Conservation (phyloP, 1,284 basidiomycete species). For the Volvariella surrecta region DNA sequence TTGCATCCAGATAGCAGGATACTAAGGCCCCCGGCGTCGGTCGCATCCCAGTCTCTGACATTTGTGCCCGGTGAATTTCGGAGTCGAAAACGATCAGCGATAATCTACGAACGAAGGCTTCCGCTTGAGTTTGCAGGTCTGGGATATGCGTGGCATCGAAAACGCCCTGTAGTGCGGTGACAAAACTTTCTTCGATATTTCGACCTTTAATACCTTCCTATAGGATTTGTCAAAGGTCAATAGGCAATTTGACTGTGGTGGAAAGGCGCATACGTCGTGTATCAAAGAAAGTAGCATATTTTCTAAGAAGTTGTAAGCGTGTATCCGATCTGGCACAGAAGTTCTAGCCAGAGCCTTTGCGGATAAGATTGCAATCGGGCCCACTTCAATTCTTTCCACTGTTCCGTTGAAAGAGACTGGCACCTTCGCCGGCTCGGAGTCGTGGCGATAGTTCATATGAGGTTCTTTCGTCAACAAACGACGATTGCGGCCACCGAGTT, state of each 20-base stretch:
- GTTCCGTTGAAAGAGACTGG: constrained; percentile 71
- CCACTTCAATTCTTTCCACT: constrained; percentile 63
- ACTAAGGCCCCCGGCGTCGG: constrained; percentile 56
- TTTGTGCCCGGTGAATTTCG: constrained; percentile 52
- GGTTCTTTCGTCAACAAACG: constrained; percentile 82
- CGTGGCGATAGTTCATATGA: constrained; percentile 61
- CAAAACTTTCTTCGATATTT: constrained; percentile 73
- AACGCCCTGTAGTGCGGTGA: constrained; percentile 65
- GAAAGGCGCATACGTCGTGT: constrained; percentile 49
- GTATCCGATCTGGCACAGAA: constrained; percentile 53
- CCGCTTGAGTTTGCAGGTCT: constrained; percentile 65
- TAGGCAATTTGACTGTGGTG: background rate
- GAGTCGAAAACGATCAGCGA: constrained; percentile 60
- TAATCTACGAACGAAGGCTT: constrained; percentile 58
- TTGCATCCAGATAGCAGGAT: constrained; percentile 68
- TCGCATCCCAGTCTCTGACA: constrained; percentile 43
- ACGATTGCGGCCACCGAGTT: constrained; percentile 93
- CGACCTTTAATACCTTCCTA: constrained; percentile 59
- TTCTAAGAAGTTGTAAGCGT: constrained; percentile 79
- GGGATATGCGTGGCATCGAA: constrained; percentile 72
- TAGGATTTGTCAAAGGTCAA: background rate
- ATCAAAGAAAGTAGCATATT: constrained; percentile 67
- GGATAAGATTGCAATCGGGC: constrained; percentile 69
- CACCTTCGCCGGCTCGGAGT: constrained; percentile 63
- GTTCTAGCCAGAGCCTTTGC: constrained; percentile 56